Evolutionary conservation across 1,284 basidiomycete genomes (phyloP), one percentile per base, ranked within the genome.

Genomic region (Austroboletus novae-zelandiae): DNA sequence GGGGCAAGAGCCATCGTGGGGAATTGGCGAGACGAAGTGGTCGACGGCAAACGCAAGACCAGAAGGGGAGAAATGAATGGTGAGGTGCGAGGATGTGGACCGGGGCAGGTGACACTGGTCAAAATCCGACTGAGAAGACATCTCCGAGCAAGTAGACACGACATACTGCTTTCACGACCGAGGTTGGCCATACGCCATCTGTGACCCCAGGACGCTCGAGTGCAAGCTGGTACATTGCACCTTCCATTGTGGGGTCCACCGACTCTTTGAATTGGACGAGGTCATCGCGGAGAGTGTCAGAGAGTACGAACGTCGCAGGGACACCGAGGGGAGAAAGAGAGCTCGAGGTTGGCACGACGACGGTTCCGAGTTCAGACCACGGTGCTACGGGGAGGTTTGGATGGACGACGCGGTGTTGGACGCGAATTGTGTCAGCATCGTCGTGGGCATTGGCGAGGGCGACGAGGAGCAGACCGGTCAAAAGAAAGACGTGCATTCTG

Each of bases 131-230:
- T 52, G 25, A 51, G 45, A 42, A 35, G 42, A 51, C 43, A 54
- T 27, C 52, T 41, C 39, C 30, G n/a, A 18, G 44, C 48, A 55
- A 9, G 55, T 44, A 49, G 37, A 25, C 47, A 47, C 44, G 40
- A 78, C 87, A 61, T 60, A 90, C 88, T 48, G 80, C 76, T 71
- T 85, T 86, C 43, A 89, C 84, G 34, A 86, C 83, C 2, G 86
- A 84, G 44, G 84, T 72, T 58, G 81, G 76, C 84, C 84, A 86
- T 39, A 76, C 69, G 54, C 72, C 71, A 50, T 71, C 69, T 20
- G 65, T 49, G 35, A 75, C 75, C n/a, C 70, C 75, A n/a, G 72
- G 70, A 45, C 70, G 77, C 60, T 84, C 77, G 56, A 93, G 69
- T 43, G 88, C 86, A 47, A 92, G 69, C 70, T 93, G 89, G 68